Percentiles rank a stretch among this genome's conserved stretches.
phyloP scores from a whole-genome alignment of 2,329 filamentous ascomycete species.

The Trichophyton equinum region DNA sequence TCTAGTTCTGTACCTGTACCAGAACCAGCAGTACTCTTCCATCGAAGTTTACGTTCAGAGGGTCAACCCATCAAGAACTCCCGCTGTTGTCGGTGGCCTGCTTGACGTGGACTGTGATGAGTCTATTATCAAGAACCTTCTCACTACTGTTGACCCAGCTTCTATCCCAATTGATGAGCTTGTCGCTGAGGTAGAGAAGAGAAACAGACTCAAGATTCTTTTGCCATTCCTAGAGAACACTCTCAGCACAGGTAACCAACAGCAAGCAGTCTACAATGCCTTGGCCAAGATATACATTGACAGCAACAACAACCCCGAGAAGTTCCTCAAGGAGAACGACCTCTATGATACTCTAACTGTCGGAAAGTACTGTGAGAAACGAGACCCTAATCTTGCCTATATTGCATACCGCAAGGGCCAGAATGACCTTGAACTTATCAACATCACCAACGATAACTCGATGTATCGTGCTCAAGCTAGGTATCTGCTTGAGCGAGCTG shows the following conservation, averaged over 20 bases:
- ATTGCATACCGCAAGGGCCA: conserved; percentile 94
- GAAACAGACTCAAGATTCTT: conserved; percentile 89
- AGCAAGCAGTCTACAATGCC: conserved; percentile 93
- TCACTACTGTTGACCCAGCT: conserved; percentile 69
- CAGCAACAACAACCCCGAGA: conserved; percentile 94
- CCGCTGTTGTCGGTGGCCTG: conserved; percentile 82
- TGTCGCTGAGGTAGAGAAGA: conserved; percentile 84
- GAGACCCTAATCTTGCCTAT: conserved; percentile 87
- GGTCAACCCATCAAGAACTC: conserved; percentile 83
- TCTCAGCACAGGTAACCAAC: conserved; percentile 77
- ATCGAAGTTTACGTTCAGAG: conserved; percentile 97
- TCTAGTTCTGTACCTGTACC: conserved; percentile 89
- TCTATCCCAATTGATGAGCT: conserved; percentile 90
- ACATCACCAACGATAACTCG: conserved; percentile 97
- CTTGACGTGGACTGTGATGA: conserved; percentile 97
- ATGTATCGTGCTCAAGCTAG: conserved; percentile 98
- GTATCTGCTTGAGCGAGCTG: conserved; percentile 82
- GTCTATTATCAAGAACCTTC: conserved; percentile 82
- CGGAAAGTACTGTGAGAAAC: conserved; percentile 98
- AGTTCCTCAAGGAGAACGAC: conserved; percentile 94
- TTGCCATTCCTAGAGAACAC: conserved; percentile 93
- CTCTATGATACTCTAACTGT: conserved; percentile 85
- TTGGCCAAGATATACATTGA: conserved; percentile 99
- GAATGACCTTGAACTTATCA: conserved; percentile 93
- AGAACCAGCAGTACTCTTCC: conserved; percentile 98